Percentiles rank a stretch among this genome's conserved stretches.
Evolutionary conservation across 176 grass and related monocot genomes (phyloP).

Genomic region (Alloteropsis semialata): DNA sequence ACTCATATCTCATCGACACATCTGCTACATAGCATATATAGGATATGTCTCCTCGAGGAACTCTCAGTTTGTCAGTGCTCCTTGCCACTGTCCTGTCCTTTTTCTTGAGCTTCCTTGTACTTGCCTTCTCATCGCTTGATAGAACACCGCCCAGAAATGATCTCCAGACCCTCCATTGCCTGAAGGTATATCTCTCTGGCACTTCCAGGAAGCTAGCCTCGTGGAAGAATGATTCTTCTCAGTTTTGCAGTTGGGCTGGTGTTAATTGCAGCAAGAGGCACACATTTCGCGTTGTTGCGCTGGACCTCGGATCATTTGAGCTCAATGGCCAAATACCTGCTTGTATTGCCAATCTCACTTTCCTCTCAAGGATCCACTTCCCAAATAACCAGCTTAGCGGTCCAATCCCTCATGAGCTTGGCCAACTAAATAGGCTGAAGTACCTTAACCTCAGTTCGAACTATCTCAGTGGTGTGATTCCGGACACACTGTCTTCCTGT

Average conservation of each 20-base stretch:
- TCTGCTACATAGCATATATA: too few relatives aligned
- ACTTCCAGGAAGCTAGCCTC: neutral
- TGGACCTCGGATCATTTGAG: constrained; percentile 2
- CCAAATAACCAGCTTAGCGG: constrained; percentile 13
- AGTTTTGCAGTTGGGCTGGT: constrained; percentile 42
- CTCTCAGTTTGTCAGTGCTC: neutral
- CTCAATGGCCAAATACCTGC: constrained; percentile 38
- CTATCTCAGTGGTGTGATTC: constrained; percentile 17
- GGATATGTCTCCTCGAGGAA: neutral
- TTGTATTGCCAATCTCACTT: constrained; percentile 38
- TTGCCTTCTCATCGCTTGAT: neutral
- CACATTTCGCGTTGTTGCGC: constrained; percentile 11
- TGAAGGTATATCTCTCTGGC: constrained; percentile 14
- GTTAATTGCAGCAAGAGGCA: constrained; percentile 27
- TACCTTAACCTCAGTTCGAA: constrained; percentile 47
- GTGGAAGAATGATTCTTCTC: constrained; percentile 28
- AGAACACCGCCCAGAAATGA: neutral
- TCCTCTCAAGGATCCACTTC: constrained; percentile 26
- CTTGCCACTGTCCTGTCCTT: neutral
- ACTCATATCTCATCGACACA: too few relatives aligned
- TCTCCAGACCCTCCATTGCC: constrained; percentile 6
- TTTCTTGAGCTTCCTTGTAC: neutral
- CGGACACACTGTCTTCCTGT: neutral
- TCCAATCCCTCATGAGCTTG: constrained; percentile 38
- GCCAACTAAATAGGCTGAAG: neutral